phyloP scores from a whole-genome alignment of 2,329 filamentous ascomycete genomes.

The Penicillium verrucosum region DNA sequence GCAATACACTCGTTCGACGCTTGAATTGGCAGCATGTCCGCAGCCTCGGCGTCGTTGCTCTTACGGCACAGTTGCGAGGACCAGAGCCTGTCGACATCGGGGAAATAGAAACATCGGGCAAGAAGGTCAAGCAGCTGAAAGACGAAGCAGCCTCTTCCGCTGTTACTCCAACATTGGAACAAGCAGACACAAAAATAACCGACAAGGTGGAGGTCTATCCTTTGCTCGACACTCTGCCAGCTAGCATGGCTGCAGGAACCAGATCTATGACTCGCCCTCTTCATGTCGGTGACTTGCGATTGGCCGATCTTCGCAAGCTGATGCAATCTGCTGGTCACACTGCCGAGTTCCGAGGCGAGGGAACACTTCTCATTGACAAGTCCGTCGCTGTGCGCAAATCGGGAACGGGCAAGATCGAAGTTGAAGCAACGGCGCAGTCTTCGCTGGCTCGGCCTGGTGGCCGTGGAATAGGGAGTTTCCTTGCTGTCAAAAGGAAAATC shows the following conservation, averaged over 20 bases:
- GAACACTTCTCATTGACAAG: slow-evolving; percentile 84
- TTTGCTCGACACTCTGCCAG: slow-evolving; percentile 58
- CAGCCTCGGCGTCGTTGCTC: slow-evolving; percentile 84
- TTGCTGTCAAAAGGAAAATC: slow-evolving; percentile 83
- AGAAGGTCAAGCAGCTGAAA: slow-evolving; percentile 52
- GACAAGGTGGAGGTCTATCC: slow-evolving; percentile 42
- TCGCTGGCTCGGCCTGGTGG: slow-evolving; percentile 43
- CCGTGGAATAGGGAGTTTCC: slow-evolving; percentile 66
- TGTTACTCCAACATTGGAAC: slow-evolving; percentile 20
- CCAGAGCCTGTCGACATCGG: slow-evolving; percentile 38
- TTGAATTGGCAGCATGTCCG: slow-evolving; percentile 94
- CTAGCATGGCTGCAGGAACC: slow-evolving; percentile 65
- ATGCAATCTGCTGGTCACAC: slow-evolving; percentile 79
- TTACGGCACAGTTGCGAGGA: slow-evolving; percentile 70
- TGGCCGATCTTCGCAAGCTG: slow-evolving; percentile 80
- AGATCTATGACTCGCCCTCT: slow-evolving; percentile 79
- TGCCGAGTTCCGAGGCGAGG: slow-evolving; percentile 91
- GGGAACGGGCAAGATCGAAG: slow-evolving; percentile 78
- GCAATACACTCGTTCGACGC: slow-evolving; percentile 76
- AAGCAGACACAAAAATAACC: slow-evolving; percentile 7
- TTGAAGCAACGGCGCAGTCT: slow-evolving; percentile 69
- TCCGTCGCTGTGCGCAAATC: slow-evolving; percentile 86
- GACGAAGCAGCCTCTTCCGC: slow-evolving; percentile 41
- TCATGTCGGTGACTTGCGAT: slow-evolving; percentile 86
- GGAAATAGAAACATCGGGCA: slow-evolving; percentile 41